Evolutionary conservation across 1,284 basidiomycete genomes (phyloP), one percentile per base, ranked within the genome.

Genomic region (Microbotryum scabiosae): DNA sequence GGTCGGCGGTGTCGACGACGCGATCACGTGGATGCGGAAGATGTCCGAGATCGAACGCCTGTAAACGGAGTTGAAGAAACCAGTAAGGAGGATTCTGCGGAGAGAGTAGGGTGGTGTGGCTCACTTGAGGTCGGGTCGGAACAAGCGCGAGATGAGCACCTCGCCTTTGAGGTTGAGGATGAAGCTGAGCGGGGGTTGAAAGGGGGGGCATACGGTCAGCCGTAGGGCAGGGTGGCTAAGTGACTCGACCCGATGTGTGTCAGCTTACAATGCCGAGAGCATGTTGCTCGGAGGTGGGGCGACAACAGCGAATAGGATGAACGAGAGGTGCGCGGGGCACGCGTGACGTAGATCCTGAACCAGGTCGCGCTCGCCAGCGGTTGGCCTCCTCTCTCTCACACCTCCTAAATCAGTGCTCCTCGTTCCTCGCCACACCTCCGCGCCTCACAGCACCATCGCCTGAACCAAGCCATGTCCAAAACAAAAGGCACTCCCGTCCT

Each of bases 41-140:
- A 97, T 91, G 74, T 97, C 92, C 43, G 91, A 88, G 69, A 96
- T 94, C n/a, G 91, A 92, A 51, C 92, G 90, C 78, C 92, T 96
- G 56, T 2, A 51, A 65, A 49, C 55, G 21, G 41, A 54, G 36
- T 10, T 28, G 25, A 54, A 32, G 36, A 25, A 28, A 53, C 58
- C 28, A 56, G 41, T 26, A 7, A 30, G 30, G 30, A 30, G 30
- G 30, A 30, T 8, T 7, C 8, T 30, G 30, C 10, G 30, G 30
- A 7, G 30, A 10, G 30, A 8, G 28, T 16, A 25, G 21, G n/a
- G 28, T 51, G 14, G 20, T 54, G 54, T 53, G 62, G 76, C 83
- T 72, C 74, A 93, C 92, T 94, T 94, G 78, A 96, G 84, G 77
- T 97, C 92, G 62, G 91, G 85, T 57, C 92, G 82, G 76, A 92